Evolutionary conservation across 305 asterid genomes (phyloP).

Genomic region (Solanum hybrid): DNA sequence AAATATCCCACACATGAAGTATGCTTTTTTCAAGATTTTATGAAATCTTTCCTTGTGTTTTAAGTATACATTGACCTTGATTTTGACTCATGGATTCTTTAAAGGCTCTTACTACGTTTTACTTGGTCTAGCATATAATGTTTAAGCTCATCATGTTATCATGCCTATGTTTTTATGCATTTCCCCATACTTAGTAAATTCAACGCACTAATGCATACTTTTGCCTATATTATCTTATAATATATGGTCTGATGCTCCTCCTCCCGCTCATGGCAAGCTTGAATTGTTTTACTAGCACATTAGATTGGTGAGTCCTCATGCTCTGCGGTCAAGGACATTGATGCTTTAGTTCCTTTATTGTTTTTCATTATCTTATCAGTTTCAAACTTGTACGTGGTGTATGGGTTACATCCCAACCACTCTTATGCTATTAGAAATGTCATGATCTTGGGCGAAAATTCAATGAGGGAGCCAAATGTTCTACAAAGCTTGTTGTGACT

Average conservation of each 20-base stretch:
- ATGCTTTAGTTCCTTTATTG: not conserved
- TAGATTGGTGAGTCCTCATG: not conserved
- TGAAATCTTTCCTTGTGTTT: not conserved
- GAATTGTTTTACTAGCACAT: not conserved
- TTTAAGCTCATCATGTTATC: not conserved
- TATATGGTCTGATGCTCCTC: not conserved
- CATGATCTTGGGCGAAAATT: no score
- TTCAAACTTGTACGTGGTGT: not conserved
- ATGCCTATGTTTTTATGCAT: not conserved
- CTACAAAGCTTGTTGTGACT: no score
- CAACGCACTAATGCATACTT: not conserved
- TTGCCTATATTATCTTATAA: not conserved
- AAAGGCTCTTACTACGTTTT: not conserved
- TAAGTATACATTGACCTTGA: not conserved
- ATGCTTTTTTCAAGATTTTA: not conserved
- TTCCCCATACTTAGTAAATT: not conserved
- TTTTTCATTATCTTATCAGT: no score
- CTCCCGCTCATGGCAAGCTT: not conserved
- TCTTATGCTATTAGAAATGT: not conserved
- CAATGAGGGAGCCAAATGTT: no score
- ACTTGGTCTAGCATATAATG: not conserved
- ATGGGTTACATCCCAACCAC: not conserved
- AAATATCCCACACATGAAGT: not conserved
- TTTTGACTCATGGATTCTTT: not conserved
- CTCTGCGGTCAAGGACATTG: not conserved